Conservation (phyloP, 441 rosid species). For the Dalechampia spathulata region DNA sequence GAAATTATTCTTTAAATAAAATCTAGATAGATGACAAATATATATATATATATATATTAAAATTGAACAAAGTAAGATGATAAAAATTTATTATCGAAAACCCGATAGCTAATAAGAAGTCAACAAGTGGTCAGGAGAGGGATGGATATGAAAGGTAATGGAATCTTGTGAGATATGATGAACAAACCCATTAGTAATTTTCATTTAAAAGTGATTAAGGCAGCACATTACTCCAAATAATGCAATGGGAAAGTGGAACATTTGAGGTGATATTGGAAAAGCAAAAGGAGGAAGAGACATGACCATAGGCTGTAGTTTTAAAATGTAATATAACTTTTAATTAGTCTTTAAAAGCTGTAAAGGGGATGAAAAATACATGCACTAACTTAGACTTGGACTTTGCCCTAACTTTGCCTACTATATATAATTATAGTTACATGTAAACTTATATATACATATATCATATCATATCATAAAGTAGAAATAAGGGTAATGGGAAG, state of each 20-base stretch:
- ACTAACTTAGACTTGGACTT: constrained; percentile 18
- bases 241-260: constrained; percentile 2
- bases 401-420: constrained; percentile 5
- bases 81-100: no score
- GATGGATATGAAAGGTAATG: background rate
- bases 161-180: background rate
- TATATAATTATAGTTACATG: background rate
- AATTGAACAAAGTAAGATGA: no score
- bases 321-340: constrained; percentile 12
- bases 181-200: background rate
- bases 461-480: no score
- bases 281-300: constrained; percentile 11
- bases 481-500: constrained; percentile 12
- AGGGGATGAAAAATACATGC: background rate
- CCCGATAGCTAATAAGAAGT: no score
- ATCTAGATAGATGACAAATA: no score
- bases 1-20: no score
- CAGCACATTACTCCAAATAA: constrained; percentile 3
- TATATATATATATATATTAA: no score
- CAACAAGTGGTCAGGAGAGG: no score
- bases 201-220: constrained; percentile 9
- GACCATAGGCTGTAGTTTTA: constrained; percentile 11
- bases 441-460: no score
- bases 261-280: constrained; percentile 2
- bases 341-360: constrained; percentile 4